Evolutionary conservation across 495 filamentous ascomycete species (phyloP).

Genomic region (Annulohypoxylon maeteangense): DNA sequence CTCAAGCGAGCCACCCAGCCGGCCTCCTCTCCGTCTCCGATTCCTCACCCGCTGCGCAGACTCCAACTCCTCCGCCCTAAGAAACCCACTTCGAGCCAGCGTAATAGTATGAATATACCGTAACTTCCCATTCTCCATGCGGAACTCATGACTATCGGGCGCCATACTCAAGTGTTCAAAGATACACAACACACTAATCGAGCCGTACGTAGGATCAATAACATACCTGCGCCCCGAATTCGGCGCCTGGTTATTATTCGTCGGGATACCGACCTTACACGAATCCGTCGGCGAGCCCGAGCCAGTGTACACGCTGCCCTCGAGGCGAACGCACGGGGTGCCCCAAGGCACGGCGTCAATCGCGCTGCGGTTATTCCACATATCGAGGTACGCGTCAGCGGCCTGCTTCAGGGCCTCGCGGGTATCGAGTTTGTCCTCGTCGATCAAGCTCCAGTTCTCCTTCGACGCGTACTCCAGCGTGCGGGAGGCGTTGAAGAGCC

Average conservation of each 20-base stretch:
- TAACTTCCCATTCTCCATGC: slow-evolving; percentile 55
- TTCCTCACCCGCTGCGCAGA: slow-evolving; percentile 6
- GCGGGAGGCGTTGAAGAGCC: slow-evolving; percentile 55
- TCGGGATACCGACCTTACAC: slow-evolving; percentile 54
- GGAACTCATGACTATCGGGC: slow-evolving; percentile 56
- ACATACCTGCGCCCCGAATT: slow-evolving; percentile 55
- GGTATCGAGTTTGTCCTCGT: slow-evolving; percentile 42
- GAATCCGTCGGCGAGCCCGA: slow-evolving; percentile 48
- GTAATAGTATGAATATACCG: slow-evolving; percentile 59
- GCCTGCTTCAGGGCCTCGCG: slow-evolving; percentile 49
- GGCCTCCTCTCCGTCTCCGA: slow-evolving; percentile 14
- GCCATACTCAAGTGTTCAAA: slow-evolving; percentile 56
- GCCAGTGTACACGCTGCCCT: slow-evolving; percentile 55
- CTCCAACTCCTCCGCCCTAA: not conserved
- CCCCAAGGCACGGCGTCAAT: slow-evolving; percentile 54
- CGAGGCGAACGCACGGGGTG: slow-evolving; percentile 51
- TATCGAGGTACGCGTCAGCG: slow-evolving; percentile 55
- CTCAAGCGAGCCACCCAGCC: not conserved
- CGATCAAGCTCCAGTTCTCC: slow-evolving; percentile 54
- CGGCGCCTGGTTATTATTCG: slow-evolving; percentile 53
- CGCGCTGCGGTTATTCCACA: slow-evolving; percentile 53
- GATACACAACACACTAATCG: slow-evolving; percentile 53
- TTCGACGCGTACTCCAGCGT: slow-evolving; percentile 51
- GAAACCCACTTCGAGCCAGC: slow-evolving; percentile 57
- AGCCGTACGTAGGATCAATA: slow-evolving; percentile 52